Percentiles rank a stretch among this genome's conserved stretches.
Evolutionary conservation across 805 yeast species (phyloP).

Genomic region (Limtongia smithiae): DNA sequence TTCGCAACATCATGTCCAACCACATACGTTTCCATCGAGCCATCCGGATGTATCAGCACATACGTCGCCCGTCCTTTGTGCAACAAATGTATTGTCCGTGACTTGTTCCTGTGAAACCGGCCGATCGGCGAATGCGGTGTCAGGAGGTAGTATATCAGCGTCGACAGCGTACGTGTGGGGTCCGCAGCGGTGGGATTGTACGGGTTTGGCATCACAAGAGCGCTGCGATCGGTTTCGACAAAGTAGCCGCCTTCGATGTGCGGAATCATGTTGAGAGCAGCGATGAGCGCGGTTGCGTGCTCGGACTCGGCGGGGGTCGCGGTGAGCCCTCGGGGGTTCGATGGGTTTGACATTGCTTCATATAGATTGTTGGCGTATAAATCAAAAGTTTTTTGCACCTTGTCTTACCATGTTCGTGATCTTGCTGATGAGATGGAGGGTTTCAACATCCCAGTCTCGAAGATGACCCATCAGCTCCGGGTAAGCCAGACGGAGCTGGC

Average conservation of each 20-base stretch:
- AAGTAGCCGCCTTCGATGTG: slow-evolving; percentile 60
- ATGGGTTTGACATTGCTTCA: too few relatives aligned
- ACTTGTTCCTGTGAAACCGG: slow-evolving; percentile 48
- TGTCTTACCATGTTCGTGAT: too few relatives aligned
- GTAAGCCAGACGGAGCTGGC: too few relatives aligned
- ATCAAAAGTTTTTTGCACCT: too few relatives aligned
- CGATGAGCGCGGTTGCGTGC: slow-evolving; percentile 37
- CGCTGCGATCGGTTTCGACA: slow-evolving; percentile 54
- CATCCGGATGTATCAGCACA: slow-evolving; percentile 52
- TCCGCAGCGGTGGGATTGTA: slow-evolving; percentile 30
- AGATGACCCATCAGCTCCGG: too few relatives aligned
- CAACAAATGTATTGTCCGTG: slow-evolving; percentile 54
- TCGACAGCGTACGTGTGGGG: slow-evolving; percentile 43
- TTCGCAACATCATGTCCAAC: slow-evolving; percentile 48
- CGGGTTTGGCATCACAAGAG: slow-evolving; percentile 43
- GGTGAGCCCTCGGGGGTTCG: slow-evolving; percentile 12
- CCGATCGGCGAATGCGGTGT: slow-evolving; percentile 53
- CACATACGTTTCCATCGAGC: slow-evolving; percentile 46
- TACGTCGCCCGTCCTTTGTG: slow-evolving; percentile 57
- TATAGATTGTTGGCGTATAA: too few relatives aligned
- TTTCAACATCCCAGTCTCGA: too few relatives aligned
- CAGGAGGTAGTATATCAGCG: slow-evolving; percentile 52
- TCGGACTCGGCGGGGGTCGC: slow-evolving; percentile 26
- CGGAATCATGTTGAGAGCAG: slow-evolving; percentile 39
- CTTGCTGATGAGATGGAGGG: too few relatives aligned